These are phyloP conservation scores for Lolium multiflorum DNA, from an alignment of 176 grass and related monocot genomes.

Conservation along the genomic window DNA sequence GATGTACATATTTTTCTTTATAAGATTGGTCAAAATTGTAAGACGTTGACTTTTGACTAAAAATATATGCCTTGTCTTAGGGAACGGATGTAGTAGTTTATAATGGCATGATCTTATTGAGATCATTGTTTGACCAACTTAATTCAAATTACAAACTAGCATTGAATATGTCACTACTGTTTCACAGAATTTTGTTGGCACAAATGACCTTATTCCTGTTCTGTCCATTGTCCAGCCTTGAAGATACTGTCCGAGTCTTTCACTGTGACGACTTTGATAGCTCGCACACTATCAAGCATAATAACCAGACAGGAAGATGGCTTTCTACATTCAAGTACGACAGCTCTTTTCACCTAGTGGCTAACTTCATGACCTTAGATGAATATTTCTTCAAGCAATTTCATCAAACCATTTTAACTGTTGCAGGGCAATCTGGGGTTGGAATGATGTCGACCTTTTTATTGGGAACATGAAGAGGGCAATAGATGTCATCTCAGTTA, in stretches of 20 bases:
- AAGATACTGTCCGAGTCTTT: constrained; percentile 60
- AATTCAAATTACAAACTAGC: neutral
- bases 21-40: too few relatives aligned
- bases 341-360: neutral
- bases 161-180: neutral
- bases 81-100: neutral
- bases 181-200: neutral
- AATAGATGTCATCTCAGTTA: constrained; percentile 59
- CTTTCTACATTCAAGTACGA: constrained; percentile 72
- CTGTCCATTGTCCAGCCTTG: constrained; percentile 54
- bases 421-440: constrained; percentile 79
- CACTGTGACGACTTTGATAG: constrained; percentile 43
- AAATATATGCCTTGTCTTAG: too few relatives aligned
- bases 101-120: neutral
- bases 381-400: neutral
- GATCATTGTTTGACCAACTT: neutral
- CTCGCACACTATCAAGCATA: constrained; percentile 37
- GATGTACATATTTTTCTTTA: too few relatives aligned
- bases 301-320: constrained; percentile 62
- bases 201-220: constrained; percentile 15
- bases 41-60: too few relatives aligned
- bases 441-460: constrained; percentile 57
- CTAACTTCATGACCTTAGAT: neutral
- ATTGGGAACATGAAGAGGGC: constrained; percentile 64
- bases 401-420: neutral